phyloP scores from a whole-genome alignment of 73 alveolate species.

The Uronychia setigera region DNA sequence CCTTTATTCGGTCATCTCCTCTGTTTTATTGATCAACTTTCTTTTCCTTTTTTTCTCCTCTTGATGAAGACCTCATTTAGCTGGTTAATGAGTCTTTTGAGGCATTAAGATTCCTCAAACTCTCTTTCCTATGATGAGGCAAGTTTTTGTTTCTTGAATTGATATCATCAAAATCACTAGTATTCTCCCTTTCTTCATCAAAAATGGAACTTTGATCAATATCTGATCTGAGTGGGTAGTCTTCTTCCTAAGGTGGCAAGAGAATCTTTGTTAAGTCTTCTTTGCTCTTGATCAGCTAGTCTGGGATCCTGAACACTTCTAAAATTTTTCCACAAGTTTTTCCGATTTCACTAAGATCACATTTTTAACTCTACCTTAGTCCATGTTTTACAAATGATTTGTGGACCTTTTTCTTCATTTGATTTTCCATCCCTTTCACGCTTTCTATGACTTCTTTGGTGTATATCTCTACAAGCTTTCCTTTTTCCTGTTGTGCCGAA shows the following conservation, averaged over 20 bases:
- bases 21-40: too few species aligned
- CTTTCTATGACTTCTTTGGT: background rate
- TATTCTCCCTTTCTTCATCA: background rate
- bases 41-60: too few species aligned
- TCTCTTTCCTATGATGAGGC: too few species aligned
- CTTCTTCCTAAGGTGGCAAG: background rate
- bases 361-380: too few species aligned
- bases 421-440: background rate
- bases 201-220: background rate
- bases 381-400: background rate
- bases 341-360: background rate
- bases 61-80: too few species aligned
- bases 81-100: too few species aligned
- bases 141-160: too few species aligned
- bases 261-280: background rate
- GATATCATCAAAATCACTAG: background rate
- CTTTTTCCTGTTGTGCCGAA: background rate
- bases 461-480: background rate
- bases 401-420: background rate
- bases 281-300: background rate
- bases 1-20: too few species aligned
- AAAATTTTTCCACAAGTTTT: background rate
- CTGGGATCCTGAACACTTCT: background rate
- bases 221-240: background rate
- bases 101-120: too few species aligned